Evolutionary conservation across 2,329 filamentous ascomycete species (phyloP), one percentile per base, ranked within the genome.

Genomic region (Pseudogymnoascus sp.): DNA sequence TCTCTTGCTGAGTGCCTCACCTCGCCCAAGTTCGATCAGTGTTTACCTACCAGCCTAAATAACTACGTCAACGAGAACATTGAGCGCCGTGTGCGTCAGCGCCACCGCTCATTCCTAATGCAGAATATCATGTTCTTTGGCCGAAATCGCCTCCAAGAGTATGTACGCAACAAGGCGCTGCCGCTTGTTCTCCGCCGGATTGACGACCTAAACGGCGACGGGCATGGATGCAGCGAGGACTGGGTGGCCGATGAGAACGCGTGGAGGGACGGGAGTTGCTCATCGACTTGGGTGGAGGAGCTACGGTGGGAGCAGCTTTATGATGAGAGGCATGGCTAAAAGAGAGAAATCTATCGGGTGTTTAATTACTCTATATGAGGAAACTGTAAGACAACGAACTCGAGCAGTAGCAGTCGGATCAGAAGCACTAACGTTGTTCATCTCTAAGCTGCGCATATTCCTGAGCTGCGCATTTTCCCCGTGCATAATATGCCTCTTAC

Each of bases 61-160:
- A 21, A 21, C 21, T 21, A 21, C 21, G 21, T 21, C 21, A 21
- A 21, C 7, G 67, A 70, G 10, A 70, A 69, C 17, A 64, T 71
- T 2, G 65, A 66, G 61, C 64, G 69, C 8, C 61, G 69, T 10
- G 25, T 65, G 17, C 59, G 59, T 8, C 68, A 71, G 38, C 58
- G 69, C n/a, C 63, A 68, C 38, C 63, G 69, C 6, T 66, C 65
- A 33, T 64, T 59, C 3, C 55, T 69, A 8, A 63, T 71, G 2
- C 67, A 71, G 41, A 69, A 63, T 9, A 27, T 70, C 2, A 63
- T 71, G 6, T 71, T 69, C 33, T 66, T 68, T 51, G 68, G 69
- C 1, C 65, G 69, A 2, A 66, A 62, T 29, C 66, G 65, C 41
- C 42, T 70, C 17, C 66, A 63, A 38, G 64, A 65, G 51, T 68